Evolutionary conservation across 306 rosid species (phyloP).

Genomic region (Oxytropis ochrocephala): DNA sequence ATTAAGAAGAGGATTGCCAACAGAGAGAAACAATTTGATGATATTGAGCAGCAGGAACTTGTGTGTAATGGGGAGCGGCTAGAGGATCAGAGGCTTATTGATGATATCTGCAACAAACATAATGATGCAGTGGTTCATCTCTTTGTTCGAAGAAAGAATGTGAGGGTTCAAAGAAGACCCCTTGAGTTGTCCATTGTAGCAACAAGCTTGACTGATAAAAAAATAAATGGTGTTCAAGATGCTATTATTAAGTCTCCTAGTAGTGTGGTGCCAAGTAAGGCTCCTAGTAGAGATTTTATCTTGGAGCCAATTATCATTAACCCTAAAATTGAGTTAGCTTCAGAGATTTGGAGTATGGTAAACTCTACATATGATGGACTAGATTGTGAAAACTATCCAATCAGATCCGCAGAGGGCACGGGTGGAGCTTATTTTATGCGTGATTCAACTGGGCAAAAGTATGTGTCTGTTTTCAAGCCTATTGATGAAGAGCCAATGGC

Average conservation of each 20-base stretch:
- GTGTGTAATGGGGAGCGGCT: constrained; percentile 60
- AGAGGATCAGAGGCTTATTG: constrained; percentile 76
- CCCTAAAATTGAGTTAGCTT: constrained; percentile 51
- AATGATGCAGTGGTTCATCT: constrained; percentile 72
- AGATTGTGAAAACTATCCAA: constrained; percentile 44
- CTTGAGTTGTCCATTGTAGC: constrained; percentile 74
- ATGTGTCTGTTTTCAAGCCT: constrained; percentile 77
- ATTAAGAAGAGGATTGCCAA: constrained; percentile 53
- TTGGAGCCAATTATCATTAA: constrained; percentile 71
- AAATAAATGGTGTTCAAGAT: constrained; percentile 14
- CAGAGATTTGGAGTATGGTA: constrained; percentile 49
- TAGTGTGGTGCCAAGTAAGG: constrained; percentile 27
- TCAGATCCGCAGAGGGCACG: constrained; percentile 73
- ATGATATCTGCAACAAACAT: constrained; percentile 51
- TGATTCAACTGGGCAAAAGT: constrained; percentile 53
- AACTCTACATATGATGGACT: constrained; percentile 57
- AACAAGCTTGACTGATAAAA: constrained; percentile 28
- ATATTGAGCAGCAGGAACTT: constrained; percentile 67
- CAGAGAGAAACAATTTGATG: constrained; percentile 56
- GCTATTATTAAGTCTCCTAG: constrained; percentile 20
- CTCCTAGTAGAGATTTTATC: constrained; percentile 27
- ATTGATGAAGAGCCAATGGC: constrained; percentile 97
- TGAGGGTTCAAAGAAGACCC: constrained; percentile 53
- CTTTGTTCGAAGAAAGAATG: constrained; percentile 58
- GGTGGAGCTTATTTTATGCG: constrained; percentile 91